Conservation (phyloP, 352 stramenopile species). For the Aphanomyces cochlioides region DNA sequence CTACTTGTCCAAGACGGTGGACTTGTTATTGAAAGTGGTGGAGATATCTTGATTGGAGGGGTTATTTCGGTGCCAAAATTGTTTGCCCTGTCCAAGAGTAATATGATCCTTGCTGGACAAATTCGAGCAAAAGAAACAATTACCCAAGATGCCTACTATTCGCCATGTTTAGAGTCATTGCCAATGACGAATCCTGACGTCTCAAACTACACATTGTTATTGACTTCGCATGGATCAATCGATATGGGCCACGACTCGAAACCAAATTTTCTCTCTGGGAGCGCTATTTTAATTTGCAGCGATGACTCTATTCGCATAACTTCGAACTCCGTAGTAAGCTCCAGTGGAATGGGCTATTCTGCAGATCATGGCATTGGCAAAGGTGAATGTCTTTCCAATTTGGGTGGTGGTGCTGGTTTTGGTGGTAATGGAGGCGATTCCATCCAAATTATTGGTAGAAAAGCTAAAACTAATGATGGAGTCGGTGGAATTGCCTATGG, state of each 20-base stretch:
- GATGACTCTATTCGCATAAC: slow-evolving; percentile 47
- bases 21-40: slow-evolving; percentile 38
- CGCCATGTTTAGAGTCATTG: slow-evolving; percentile 33
- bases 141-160: slow-evolving; percentile 48
- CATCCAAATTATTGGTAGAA: slow-evolving; percentile 39
- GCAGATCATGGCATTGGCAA: slow-evolving; percentile 62
- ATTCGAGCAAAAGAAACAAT: slow-evolving; percentile 44
- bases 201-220: slow-evolving; percentile 60
- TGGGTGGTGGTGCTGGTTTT: slow-evolving; percentile 66
- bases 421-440: slow-evolving; percentile 69
- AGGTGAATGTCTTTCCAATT: slow-evolving; percentile 51
- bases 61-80: slow-evolving; percentile 47
- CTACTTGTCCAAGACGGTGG: too few species aligned
- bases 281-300: slow-evolving; percentile 60
- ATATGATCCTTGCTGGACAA: slow-evolving; percentile 39
- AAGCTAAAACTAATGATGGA: slow-evolving; percentile 51
- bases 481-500: slow-evolving; percentile 64
- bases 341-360: slow-evolving; percentile 56
- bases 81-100: slow-evolving; percentile 47
- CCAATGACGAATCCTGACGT: slow-evolving; percentile 1
- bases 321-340: slow-evolving; percentile 42
- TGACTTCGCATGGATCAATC: slow-evolving; percentile 54
- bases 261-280: slow-evolving; percentile 38
- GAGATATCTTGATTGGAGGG: slow-evolving; percentile 52
- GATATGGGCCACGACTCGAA: slow-evolving; percentile 42